A percentile compares a stretch with the other conserved stretches of the same genome.
Evolutionary conservation across 2,329 filamentous ascomycete species (phyloP).

Genomic region (Colletotrichum navitas): DNA sequence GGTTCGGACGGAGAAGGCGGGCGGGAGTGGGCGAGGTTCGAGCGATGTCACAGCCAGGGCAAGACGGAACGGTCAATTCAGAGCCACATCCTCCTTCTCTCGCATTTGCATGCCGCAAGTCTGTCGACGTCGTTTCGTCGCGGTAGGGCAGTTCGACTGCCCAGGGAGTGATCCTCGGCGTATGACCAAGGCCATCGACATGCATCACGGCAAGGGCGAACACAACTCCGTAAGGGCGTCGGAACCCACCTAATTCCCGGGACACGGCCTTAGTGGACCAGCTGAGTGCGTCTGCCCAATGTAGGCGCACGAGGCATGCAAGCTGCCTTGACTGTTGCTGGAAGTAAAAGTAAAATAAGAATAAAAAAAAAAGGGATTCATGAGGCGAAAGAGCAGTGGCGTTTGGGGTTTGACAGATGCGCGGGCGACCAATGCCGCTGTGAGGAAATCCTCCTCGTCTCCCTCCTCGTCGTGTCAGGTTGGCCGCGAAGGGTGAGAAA

Average conservation of each 20-base stretch:
- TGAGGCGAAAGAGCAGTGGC: conserved; percentile 3
- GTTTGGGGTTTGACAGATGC: background rate
- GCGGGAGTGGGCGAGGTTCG: conserved; percentile 10
- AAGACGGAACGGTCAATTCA: conserved; percentile 6
- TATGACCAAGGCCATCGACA: background rate
- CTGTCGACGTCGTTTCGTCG: background rate
- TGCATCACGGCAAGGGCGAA: background rate
- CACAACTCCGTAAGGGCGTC: too few relatives aligned
- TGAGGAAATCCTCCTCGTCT: conserved; percentile 6
- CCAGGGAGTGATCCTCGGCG: background rate
- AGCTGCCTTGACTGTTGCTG: conserved; percentile 11
- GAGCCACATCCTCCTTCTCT: conserved; percentile 1
- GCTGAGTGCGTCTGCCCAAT: background rate
- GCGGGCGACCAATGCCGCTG: conserved; percentile 26
- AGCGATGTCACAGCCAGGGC: conserved; percentile 11
- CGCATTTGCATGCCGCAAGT: background rate
- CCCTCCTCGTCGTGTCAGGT: conserved; percentile 5
- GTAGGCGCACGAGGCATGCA: background rate
- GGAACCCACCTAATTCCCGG: background rate
- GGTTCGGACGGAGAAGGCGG: conserved; percentile 18
- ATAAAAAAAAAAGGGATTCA: background rate
- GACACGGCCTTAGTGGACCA: background rate
- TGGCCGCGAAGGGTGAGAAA: background rate
- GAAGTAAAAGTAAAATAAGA: conserved; percentile 11
- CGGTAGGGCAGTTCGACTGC: background rate